Base-by-base conservation (phyloP, 2,329 filamentous ascomycete species). In the Penicillium sp. region DNA sequence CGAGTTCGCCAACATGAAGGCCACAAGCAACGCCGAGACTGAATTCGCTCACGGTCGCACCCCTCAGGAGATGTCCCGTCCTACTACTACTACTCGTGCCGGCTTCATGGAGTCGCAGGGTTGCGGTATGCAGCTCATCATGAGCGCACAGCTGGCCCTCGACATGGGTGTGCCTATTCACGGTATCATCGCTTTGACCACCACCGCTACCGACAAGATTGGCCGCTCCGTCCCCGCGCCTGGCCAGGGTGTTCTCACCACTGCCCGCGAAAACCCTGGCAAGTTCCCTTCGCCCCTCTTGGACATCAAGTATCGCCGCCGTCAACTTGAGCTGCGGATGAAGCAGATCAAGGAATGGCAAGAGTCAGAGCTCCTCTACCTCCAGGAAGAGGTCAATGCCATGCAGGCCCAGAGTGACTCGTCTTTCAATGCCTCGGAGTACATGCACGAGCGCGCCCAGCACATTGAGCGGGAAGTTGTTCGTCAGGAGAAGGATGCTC, bases 91-190 rank as follows among this genome's bases (percentile, higher is more conserved):
- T 3, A 98, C 93, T 53, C 82, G 93, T 72, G 93, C 90, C 63
- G 93, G 93, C 44, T 98, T 98, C 78, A 97, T 98, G 93, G 93
- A 98, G 74, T 95, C 94, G 3, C 93, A 98, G 73, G 93, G 93
- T 66, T 95, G 90, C 63, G 93, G 94, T 85, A 85, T 98, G 71
- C 93, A 98, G 74, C 80, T 98, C 64, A 91, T 98, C 72, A 98
- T 98, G 93, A 95, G 88, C 55, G 93, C 91, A 47, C 88, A 87
- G 75, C 84, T 98, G 56, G 93, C 93, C 38, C 76, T 98, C 46
- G 93, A 98, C 56, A 98, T 98, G 93, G 93, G 93, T 71, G 89
- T 98, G 26, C 93, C 93, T 9, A 97, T 98, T 65, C 90, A 98
- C 65, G 91, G 91, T 78, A 82, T 98, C 54, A 75, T 98, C 62